phyloP scores from a whole-genome alignment of 345 rosid genomes.

The Aquilaria sinensis region DNA sequence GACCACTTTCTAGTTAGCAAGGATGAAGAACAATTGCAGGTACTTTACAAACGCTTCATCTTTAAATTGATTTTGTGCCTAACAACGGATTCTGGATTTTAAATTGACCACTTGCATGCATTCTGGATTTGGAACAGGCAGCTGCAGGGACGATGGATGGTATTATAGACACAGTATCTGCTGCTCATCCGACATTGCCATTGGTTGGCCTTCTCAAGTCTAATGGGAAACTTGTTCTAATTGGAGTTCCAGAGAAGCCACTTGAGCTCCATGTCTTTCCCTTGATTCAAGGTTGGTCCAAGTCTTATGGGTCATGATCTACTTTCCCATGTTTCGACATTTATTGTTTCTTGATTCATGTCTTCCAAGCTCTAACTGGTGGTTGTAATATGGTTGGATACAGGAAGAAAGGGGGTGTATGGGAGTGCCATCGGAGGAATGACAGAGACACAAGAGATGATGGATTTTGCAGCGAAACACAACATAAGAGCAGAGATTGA shows the following conservation, averaged over 20 bases:
- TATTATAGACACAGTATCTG: constrained; percentile 52
- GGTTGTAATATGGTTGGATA: neutral
- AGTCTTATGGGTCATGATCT: no score
- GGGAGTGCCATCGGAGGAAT: constrained; percentile 47
- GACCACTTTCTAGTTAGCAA: constrained; percentile 35
- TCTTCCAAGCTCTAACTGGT: no score
- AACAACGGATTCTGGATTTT: neutral
- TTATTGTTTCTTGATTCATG: no score
- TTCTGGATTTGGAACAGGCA: constrained; percentile 7
- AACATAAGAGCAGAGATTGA: constrained; percentile 43
- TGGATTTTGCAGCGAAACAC: constrained; percentile 46
- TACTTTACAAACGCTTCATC: neutral
- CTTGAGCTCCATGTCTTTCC: constrained; percentile 33
- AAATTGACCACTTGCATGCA: neutral
- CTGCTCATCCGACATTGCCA: constrained; percentile 37
- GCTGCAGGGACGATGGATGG: constrained; percentile 49
- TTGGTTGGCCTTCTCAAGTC: constrained; percentile 39
- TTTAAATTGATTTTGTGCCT: no score
- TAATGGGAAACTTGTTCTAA: constrained; percentile 43
- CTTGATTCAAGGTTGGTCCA: constrained; percentile 26
- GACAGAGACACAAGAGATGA: constrained; percentile 55
- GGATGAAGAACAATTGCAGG: constrained; percentile 30
- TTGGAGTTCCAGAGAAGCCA: constrained; percentile 46
- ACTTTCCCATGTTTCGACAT: no score
- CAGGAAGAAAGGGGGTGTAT: constrained; percentile 38